Evolutionary conservation across 371 early-diverging fungal genomes (phyloP).

Genomic region (Fennellomyces sp.): DNA sequence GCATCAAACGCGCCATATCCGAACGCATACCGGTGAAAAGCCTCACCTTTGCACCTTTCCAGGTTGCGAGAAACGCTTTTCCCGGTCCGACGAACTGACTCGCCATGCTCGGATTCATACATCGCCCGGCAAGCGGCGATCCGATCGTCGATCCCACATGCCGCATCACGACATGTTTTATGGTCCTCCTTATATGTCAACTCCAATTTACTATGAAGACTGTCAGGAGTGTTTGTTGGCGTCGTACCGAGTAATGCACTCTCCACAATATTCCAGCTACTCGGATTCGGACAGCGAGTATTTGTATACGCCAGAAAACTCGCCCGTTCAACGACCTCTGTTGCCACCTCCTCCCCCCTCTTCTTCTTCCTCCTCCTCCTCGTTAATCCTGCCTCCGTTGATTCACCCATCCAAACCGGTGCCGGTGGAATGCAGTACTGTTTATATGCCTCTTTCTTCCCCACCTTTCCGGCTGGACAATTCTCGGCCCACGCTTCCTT

Average conservation of each 20-base stretch:
- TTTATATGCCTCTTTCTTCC: background rate
- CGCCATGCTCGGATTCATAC: conserved; percentile 72
- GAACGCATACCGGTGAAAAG: conserved; percentile 87
- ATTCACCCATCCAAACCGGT: background rate
- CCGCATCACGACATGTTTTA: background rate
- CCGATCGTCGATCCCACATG: conserved; percentile 11
- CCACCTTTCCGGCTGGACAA: background rate
- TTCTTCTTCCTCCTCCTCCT: conserved; percentile 2
- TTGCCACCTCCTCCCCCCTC: conserved; percentile 5
- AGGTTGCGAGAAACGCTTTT: conserved; percentile 78
- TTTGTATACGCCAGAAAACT: conserved; percentile 8
- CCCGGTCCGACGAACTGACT: conserved; percentile 82
- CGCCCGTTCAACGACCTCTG: conserved; percentile 7
- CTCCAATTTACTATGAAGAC: too few relatives aligned
- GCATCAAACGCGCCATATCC: conserved; percentile 77
- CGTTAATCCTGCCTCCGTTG: background rate
- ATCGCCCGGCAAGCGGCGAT: background rate
- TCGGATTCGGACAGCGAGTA: conserved; percentile 9
- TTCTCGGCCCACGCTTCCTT: conserved; percentile 12
- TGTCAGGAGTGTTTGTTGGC: background rate
- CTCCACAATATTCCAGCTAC: conserved; percentile 2
- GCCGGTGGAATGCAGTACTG: background rate
- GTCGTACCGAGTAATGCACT: background rate
- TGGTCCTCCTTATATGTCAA: background rate
- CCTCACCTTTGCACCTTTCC: conserved; percentile 74